Base-by-base conservation (phyloP, 2,329 filamentous ascomycete species). In the Pseudopithomyces chartarum region DNA sequence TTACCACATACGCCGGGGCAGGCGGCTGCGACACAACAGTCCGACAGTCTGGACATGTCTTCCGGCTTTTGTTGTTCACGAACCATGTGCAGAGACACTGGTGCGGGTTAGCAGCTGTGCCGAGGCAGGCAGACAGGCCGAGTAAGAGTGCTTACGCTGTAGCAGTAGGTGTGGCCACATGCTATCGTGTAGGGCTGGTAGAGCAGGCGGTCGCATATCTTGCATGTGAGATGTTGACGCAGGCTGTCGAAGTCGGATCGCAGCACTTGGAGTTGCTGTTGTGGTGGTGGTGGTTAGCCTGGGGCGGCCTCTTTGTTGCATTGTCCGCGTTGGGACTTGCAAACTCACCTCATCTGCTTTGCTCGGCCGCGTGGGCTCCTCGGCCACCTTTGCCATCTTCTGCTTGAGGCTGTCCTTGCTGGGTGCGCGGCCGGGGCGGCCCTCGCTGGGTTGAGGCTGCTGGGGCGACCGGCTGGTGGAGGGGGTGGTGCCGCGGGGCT, bases 151-250 rank as follows among this genome's bases (percentile, higher is more conserved):
- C 82, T 72, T 62, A 86, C 84, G 43, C 83, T 85, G 69, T 90
- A 90, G 76, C 88, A 90, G 73, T 89, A 90, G 6, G 87, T 90
- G 71, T 90, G 88, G 3, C 88, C 88, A 65, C 88, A 90, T 6
- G 80, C 80, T 51, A 90, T 81, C 17, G 85, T 87, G 74, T 86
- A 90, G 1, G 88, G 88, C 72, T 90, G 87, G 74, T 89, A 90
- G 48, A 90, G 81, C 47, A 87, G 82, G 54, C 85, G 82, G 62
- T 88, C 84, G 73, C 88, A 90, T 60, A 90, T 87, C 61, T 87
- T 86, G 77, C 88, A 90, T 55, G 85, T 87, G 64, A 88, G 78
- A 32, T 88, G 79, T 29, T 75, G 77, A 61, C 86, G 82, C 59
- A 90, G 83, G 63, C 83, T 81, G 64, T 87, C 82, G 44, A 90